Evolutionary conservation across 345 rosid genomes (phyloP), one percentile per base, ranked within the genome.

Genomic region (Laguncularia racemosa): DNA sequence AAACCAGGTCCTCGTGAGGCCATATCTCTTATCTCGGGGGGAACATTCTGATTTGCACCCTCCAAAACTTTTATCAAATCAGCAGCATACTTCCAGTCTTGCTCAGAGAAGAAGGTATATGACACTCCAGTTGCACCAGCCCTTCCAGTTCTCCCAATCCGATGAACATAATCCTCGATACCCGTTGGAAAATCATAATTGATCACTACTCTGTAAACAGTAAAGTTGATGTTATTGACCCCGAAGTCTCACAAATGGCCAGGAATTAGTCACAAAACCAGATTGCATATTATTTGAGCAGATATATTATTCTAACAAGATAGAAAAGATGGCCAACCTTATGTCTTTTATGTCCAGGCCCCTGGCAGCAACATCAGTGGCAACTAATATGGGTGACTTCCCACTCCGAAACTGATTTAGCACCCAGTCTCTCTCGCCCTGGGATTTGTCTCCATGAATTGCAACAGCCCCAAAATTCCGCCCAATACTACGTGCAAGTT

Each of bases 361-460:
- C 49, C 97, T 85, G 50, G 99, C 97, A 64, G 97, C 99, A 76
- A 89, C 97, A 66, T 93, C 99, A 44, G 99, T 93, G 62, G 99
- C 99, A 65, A 93, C 95, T 64, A 93, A 74, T 69, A 93, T 76
- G 28, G 96, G 86, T 16, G 83, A 77, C 67, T 72, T 86, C 50
- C 97, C 99, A 20, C 77, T 78, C 53, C 91, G 81, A 63, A 92
- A 92, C 79, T 89, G 97, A 80, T 79, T 80, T 62, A 92, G 71
- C 51, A 85, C 95, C 95, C 93, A 89, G 67, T 92, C 98, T 76
- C 98, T 89, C 79, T 92, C 97, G 45, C 80, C 81, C 65, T 92
- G 97, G 64, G 98, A 86, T 73, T 92, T 92, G 81, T 89, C 95
- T 63, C 97, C 98, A 70, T 92, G 97, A 65, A 92, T 89, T 58